Evolutionary conservation across 228 moss, liverwort and hornwort species (phyloP), one percentile per base, ranked within the genome.

Genomic region (Sphagnum fallax): DNA sequence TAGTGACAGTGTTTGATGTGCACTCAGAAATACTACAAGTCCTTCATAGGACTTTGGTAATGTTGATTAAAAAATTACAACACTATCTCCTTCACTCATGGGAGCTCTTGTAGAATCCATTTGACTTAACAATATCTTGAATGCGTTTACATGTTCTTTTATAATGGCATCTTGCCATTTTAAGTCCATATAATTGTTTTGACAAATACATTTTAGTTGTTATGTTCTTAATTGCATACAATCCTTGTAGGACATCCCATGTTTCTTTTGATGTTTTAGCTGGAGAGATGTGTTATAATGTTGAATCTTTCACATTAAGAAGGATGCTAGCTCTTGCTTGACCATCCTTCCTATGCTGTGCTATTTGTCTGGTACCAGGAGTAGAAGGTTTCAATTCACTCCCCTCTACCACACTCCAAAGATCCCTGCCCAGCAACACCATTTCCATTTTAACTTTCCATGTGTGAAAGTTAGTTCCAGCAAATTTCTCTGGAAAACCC

Each of bases 401-500:
- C 8, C 69, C 69, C 16, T 69, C 69, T 13, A 69, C 53, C 5
- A 69, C 69, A 32, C n/a, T 50, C 51, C 18, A 69, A 52, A 57
- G 32, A 58, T 69, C 59, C 59, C 10, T 69, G 47, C 49, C 59
- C 52, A 58, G 5, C 69, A 69, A 60, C 15, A 60, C 69, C 53
- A 69, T 69, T 15, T 69, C 32, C 69, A 69, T 69, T 58, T 15
- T 57, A 8, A 69, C 58, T 61, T 69, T 69, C 69, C 58, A 69
- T 47, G 60, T 57, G 59, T 69, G 69, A 47, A 58, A 69, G 13
- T 69, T 69, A 16, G 48, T 61, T 32, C 69, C 69, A 69, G 60
- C 69, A 69, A 16, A 69, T 12, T 53, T 69, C 0, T 69, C 69
- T 49, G 47, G 16, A 50, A 65, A 16, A 12, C 1, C 55, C 55